A percentile compares a stretch with the other conserved stretches of the same genome.
These are phyloP conservation scores for Terfezia boudieri DNA, from an alignment of 495 filamentous ascomycete species.

Conservation along the genomic window DNA sequence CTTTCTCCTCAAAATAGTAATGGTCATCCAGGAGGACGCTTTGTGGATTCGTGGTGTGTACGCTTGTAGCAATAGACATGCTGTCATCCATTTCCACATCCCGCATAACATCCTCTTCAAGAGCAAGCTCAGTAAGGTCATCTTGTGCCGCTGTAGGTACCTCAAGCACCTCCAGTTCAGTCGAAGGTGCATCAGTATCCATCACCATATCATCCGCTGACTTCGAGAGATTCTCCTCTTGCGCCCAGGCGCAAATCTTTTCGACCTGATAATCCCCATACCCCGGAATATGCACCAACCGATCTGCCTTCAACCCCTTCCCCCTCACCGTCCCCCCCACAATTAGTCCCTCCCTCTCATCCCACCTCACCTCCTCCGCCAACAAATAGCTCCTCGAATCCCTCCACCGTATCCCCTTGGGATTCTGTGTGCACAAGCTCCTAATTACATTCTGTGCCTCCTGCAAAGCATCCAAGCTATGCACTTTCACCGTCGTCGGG, in stretches of 20 bases:
- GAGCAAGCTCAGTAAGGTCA: conserved; percentile 58
- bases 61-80: conserved; percentile 2
- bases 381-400: conserved; percentile 90
- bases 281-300: conserved; percentile 74
- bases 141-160: conserved; percentile 55
- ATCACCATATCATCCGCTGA: conserved; percentile 45
- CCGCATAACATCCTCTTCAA: conserved; percentile 59
- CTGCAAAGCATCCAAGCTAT: conserved; percentile 61
- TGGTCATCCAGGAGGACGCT: conserved; percentile 90
- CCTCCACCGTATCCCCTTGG: conserved; percentile 82
- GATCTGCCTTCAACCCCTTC: conserved; percentile 65
- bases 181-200: conserved; percentile 26
- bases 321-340: conserved; percentile 79
- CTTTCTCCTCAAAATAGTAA: conserved; percentile 92
- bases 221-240: conserved; percentile 24
- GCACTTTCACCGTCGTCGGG: conserved; percentile 65
- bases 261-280: conserved; percentile 92
- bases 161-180: conserved; percentile 35
- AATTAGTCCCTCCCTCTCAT: conserved; percentile 33
- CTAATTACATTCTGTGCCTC: conserved; percentile 78
- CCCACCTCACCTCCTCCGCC: conserved; percentile 58
- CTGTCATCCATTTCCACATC: conserved; percentile 32
- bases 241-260: conserved; percentile 22
- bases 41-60: conserved; percentile 30
- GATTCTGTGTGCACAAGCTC: conserved; percentile 67